Evolutionary conservation across 306 rosid genomes (phyloP), one percentile per base, ranked within the genome.

Genomic region (Cucumis cinereus): DNA sequence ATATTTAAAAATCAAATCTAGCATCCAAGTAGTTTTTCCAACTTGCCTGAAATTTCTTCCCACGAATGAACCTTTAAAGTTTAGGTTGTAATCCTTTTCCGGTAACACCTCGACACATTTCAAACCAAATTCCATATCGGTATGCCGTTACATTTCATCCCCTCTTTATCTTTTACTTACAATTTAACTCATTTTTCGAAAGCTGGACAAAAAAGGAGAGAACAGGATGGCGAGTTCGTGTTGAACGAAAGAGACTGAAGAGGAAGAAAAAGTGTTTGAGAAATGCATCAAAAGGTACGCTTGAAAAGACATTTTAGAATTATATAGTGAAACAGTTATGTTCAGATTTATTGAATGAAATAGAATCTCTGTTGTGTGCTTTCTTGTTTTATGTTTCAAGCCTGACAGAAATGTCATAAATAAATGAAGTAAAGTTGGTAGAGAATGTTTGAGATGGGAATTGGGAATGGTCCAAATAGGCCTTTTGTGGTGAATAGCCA

Each of bases 291-390:
- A 69, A 69, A 45, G 52, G 56, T 69, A 69, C 38, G 8, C 56
- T 24, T 69, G 57, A 43, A 69, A 69, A 45, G 75, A 69, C 38
- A 69, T 69, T 45, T 45, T 69, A 45, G 75, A 14, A 69, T 69
- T 45, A 23, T 41, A 43, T 41, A 45, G 7, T 6, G 55, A 67
- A 67, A 23, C 26, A 67, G 22, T 20, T 63, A 4, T 64, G 50
- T 64, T 8, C 3, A 35, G 19, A 16, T 50, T 50, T 16, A 2
- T 50, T 50, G 55, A 30, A 30, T 63, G 10, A 30, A 30, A 16
- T 50, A 50, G 55, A 50, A 50, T 50, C 55, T 17, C 47, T 41
- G 47, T 8, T 8, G 10, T 41, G 47, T 17, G 2, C n/a, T 15
- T 49, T 49, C 8, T 50, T 2, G 0, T 5, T 17, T 50, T 5